Conservation (phyloP, 305 asterid species). For the Ajuga reptans region DNA sequence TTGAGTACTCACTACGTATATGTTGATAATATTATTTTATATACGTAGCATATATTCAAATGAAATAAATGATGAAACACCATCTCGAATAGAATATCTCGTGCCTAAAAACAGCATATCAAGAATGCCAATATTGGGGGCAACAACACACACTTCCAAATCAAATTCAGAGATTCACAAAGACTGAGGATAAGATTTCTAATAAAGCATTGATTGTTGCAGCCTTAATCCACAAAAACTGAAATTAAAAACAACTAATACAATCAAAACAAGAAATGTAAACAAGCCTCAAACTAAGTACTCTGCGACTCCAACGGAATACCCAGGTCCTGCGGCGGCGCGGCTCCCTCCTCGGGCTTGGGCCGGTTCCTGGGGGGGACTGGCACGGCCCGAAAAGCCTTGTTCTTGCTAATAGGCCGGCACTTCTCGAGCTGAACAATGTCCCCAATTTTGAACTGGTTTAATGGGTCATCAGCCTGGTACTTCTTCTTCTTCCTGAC, state of each 20-base stretch:
- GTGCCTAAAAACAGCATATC: background rate
- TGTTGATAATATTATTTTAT: too few species aligned
- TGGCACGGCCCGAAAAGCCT: slow-evolving; percentile 62
- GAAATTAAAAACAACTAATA: background rate
- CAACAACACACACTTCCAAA: background rate
- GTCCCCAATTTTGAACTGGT: slow-evolving; percentile 81
- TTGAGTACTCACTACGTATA: background rate
- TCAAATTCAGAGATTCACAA: background rate
- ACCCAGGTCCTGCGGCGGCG: slow-evolving; percentile 42
- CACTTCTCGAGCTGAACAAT: slow-evolving; percentile 64
- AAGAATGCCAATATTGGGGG: background rate
- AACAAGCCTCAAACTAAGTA: background rate
- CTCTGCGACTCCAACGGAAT: slow-evolving; percentile 57
- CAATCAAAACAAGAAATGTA: background rate
- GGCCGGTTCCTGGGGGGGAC: slow-evolving; percentile 28
- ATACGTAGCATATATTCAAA: too few species aligned
- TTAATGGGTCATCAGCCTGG: slow-evolving; percentile 83
- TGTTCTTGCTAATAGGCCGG: slow-evolving; percentile 78
- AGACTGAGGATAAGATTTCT: background rate
- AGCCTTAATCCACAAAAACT: background rate
- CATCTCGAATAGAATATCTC: background rate
- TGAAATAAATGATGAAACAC: background rate
- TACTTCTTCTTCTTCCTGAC: slow-evolving; percentile 84
- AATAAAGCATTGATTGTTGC: background rate
- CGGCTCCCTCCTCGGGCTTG: slow-evolving; percentile 24